Conservation (phyloP, 176 grass and related monocot genomes). For the Microstegium vimineum region DNA sequence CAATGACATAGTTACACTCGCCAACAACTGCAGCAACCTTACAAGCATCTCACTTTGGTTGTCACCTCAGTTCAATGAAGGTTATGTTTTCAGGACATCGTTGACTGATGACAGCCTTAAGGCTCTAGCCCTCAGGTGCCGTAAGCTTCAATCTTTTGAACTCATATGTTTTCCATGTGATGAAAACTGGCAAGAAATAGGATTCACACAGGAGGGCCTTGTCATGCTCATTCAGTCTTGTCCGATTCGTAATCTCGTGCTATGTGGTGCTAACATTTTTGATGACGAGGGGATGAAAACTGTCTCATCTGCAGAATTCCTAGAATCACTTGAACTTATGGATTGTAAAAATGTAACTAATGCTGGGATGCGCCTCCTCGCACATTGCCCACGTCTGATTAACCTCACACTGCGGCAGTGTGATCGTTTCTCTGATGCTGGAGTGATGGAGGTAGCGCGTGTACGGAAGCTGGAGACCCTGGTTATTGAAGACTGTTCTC, state of each 20-base stretch:
- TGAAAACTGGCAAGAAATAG: neutral
- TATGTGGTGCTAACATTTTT: slow-evolving; percentile 36
- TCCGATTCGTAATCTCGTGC: slow-evolving; percentile 33
- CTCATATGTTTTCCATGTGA: neutral
- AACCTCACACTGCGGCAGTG: slow-evolving; percentile 39
- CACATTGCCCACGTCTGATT: slow-evolving; percentile 17
- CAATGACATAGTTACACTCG: slow-evolving; percentile 42
- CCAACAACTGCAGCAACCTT: slow-evolving; percentile 32
- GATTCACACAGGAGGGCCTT: slow-evolving; percentile 1
- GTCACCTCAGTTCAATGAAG: neutral
- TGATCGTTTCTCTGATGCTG: slow-evolving; percentile 37
- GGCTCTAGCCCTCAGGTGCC: neutral
- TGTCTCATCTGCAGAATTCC: slow-evolving; percentile 15
- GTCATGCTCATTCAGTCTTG: slow-evolving; percentile 34
- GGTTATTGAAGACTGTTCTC: slow-evolving; percentile 24
- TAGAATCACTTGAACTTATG: slow-evolving; percentile 35
- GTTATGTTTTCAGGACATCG: neutral
- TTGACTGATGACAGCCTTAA: slow-evolving; percentile 41
- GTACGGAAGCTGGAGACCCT: slow-evolving; percentile 33
- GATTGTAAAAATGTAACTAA: slow-evolving; percentile 26
- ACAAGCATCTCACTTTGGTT: slow-evolving; percentile 45
- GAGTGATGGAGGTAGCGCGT: slow-evolving; percentile 11
- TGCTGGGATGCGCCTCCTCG: slow-evolving; percentile 28
- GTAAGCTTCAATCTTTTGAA: slow-evolving; percentile 30
- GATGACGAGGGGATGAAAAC: slow-evolving; percentile 35